phyloP scores from a whole-genome alignment of 2,329 filamentous ascomycete genomes.

The Colletotrichum chrysophilum region DNA sequence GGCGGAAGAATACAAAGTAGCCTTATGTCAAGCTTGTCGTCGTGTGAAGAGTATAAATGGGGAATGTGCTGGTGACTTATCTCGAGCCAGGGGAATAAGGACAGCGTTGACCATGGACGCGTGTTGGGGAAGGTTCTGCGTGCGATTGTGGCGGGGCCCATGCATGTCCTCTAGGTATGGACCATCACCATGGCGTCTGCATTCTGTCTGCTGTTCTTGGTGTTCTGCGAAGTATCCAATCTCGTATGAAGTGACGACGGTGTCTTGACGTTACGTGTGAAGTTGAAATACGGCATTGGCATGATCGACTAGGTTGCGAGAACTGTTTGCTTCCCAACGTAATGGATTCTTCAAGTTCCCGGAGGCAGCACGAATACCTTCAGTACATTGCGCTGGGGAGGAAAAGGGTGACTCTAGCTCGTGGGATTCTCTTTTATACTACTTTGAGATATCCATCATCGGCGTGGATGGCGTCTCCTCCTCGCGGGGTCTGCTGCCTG shows the following conservation, averaged over 20 bases:
- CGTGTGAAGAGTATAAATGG: not conserved
- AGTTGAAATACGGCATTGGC: accelerated
- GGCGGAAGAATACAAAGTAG: not conserved
- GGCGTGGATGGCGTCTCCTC: accelerated
- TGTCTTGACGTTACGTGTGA: not conserved
- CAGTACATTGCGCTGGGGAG: not conserved
- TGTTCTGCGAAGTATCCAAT: too few species aligned
- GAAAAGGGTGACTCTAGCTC: not conserved
- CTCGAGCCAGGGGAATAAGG: not conserved
- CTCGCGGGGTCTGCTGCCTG: too few species aligned
- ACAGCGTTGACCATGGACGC: too few species aligned
- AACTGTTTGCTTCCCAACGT: accelerated
- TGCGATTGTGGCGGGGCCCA: not conserved
- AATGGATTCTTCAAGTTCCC: accelerated
- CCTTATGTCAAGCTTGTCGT: not conserved
- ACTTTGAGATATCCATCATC: accelerated
- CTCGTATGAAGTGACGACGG: too few species aligned
- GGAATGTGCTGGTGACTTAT: not conserved
- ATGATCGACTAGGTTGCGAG: accelerated
- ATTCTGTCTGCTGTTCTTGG: too few species aligned
- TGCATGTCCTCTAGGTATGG: too few species aligned
- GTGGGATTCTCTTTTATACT: not conserved
- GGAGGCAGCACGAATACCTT: too few species aligned
- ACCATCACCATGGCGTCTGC: too few species aligned
- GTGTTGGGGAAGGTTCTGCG: not conserved